Evolutionary conservation across 176 grass and related monocot genomes (phyloP).

Genomic region (Rhipidocladum racemiflorum): DNA sequence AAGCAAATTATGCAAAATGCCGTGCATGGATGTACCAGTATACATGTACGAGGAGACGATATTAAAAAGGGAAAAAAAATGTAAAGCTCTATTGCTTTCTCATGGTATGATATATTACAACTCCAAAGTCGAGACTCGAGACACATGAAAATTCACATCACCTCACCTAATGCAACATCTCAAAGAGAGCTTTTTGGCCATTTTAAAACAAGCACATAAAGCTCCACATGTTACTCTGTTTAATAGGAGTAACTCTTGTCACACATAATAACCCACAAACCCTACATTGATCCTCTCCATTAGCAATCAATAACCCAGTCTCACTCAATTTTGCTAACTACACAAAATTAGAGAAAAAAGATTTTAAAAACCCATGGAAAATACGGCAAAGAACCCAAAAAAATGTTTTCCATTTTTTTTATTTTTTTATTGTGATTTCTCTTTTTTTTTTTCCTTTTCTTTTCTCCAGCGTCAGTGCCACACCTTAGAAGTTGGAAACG

Average conservation of each 20-base stretch:
- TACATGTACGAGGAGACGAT: background rate
- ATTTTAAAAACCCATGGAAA: background rate
- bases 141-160: conserved; percentile 20
- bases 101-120: conserved; percentile 35
- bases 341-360: background rate
- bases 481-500: conserved; percentile 25
- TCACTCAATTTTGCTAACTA: conserved; percentile 32
- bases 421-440: background rate
- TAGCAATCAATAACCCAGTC: conserved; percentile 19
- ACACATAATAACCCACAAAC: conserved; percentile 2
- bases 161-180: conserved; percentile 32
- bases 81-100: conserved; percentile 30
- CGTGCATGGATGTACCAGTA: conserved; percentile 17
- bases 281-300: conserved; percentile 25
- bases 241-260: background rate
- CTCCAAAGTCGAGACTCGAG: background rate
- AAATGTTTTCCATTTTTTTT: background rate
- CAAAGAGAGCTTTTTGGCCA: conserved; percentile 38
- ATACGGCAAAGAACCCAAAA: conserved; percentile 6
- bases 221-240: conserved; percentile 14
- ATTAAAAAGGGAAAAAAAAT: background rate
- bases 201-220: conserved; percentile 50
- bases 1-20: background rate
- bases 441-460: background rate
- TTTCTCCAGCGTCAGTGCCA: background rate